Evolutionary conservation across 1,139 yeast species (phyloP), one percentile per base, ranked within the genome.

Genomic region (Saccharomyces hybrid): DNA sequence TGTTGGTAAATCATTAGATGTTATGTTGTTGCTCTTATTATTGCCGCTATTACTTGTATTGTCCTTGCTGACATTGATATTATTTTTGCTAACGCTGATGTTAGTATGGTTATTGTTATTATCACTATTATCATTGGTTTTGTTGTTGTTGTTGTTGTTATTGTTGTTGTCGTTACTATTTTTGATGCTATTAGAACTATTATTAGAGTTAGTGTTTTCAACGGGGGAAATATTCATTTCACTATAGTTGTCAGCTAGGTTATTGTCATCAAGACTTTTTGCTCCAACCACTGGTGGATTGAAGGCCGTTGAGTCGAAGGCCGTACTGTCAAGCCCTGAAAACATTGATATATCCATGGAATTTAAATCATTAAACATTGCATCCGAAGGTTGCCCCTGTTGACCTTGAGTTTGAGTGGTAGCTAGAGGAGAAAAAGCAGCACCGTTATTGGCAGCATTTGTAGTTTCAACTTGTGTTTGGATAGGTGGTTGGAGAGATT

Each of bases 301-400:
- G 47, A 65, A 63, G 48, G 55, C 60, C 5, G 55, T 57, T 23
- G 64, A 53, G 31, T 61, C 64, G 46, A 65, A 63, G 5, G 59
- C 62, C 6, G 61, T 49, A 49, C 58, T 61, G 42, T 67, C 70
- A 49, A 68, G 54, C 4, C 65, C 66, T 3, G 67, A 62, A 53
- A 67, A 66, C 62, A 68, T 63, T 2, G 70, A 63, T 49, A 68
- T 60, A 49, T 66, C 70, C 65, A 68, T 63, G 19, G 62, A 58
- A 48, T 67, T 65, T 32, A 64, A 54, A 47, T 64, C 67, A 34
- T 59, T 59, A 41, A 65, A 63, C 32, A 60, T 57, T 7, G 62
- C 54, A 49, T 47, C 49, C 46, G 51, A 51, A 26, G 48, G 53
- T 25, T 25, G 46, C 34, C 41, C 48, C 46, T 28, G 47, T 46